Evolutionary conservation across 345 rosid species (phyloP).

Genomic region (Trapa incisa): DNA sequence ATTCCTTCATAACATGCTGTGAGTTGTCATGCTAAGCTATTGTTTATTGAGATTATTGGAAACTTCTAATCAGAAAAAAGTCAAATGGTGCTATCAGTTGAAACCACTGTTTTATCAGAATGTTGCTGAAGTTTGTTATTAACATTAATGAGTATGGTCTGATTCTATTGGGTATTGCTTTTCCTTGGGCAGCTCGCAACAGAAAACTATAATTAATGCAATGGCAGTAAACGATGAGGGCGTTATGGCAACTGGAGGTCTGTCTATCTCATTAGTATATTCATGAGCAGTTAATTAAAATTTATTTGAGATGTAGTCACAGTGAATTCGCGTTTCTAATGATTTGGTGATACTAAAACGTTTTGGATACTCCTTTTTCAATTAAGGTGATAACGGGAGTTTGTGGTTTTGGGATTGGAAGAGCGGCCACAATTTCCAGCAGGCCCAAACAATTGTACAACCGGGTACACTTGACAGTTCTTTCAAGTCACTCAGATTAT

Average conservation of each 20-base stretch:
- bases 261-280: constrained; percentile 1
- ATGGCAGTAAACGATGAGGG: constrained; percentile 97
- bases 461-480: constrained; percentile 33
- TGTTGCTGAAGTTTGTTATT: not conserved
- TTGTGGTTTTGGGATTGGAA: constrained; percentile 99
- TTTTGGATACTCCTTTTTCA: not conserved
- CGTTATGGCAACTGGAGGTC: constrained; percentile 95
- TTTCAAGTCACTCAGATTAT: not conserved
- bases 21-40: constrained; percentile 22
- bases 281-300: not conserved
- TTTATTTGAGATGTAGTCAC: not conserved
- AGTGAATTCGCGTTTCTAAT: not conserved
- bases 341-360: constrained; percentile 5
- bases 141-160: not conserved
- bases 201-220: constrained; percentile 86
- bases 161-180: not conserved
- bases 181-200: constrained; percentile 67
- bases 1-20: constrained; percentile 97
- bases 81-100: not conserved
- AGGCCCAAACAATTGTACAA: constrained; percentile 86
- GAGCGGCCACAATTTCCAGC: constrained; percentile 97
- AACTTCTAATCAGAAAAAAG: not conserved
- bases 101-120: not conserved
- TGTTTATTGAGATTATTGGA: not conserved
- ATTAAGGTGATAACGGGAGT: constrained; percentile 91